Percentiles rank a stretch among this genome's conserved stretches.
phyloP scores from a whole-genome alignment of 2,329 filamentous ascomycete species.

The Penicillium sp. region DNA sequence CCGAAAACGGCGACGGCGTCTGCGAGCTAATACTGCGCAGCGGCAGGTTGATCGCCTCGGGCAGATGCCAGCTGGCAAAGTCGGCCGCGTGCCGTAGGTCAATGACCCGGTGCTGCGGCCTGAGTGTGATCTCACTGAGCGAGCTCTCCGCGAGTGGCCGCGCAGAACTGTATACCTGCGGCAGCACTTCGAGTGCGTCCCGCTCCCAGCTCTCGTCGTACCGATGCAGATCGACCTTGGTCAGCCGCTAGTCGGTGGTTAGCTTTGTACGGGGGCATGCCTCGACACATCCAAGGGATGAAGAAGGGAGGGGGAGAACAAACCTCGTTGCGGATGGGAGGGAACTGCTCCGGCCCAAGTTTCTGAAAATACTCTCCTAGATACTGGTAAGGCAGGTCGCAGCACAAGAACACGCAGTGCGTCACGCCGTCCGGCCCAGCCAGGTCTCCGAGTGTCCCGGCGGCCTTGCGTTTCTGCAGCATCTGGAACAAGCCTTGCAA shows the following conservation, averaged over 20 bases:
- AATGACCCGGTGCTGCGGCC: conserved; percentile 39
- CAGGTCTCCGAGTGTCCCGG: conserved; percentile 46
- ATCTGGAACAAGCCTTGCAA: conserved; percentile 53
- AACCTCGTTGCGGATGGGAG: conserved; percentile 49
- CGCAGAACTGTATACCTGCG: conserved; percentile 36
- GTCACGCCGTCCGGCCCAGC: conserved; percentile 47
- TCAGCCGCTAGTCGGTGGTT: conserved; percentile 40
- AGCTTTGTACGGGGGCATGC: not conserved
- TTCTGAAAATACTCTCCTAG: conserved; percentile 60
- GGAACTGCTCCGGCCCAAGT: conserved; percentile 50
- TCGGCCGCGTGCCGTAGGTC: conserved; percentile 48
- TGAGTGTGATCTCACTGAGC: conserved; percentile 25
- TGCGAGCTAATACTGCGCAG: conserved; percentile 36
- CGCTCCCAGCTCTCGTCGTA: conserved; percentile 58
- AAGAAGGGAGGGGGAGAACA: conserved; percentile 9
- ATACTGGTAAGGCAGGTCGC: conserved; percentile 63
- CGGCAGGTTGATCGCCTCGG: conserved; percentile 47
- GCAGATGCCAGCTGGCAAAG: conserved; percentile 46
- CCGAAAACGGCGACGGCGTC: conserved; percentile 48
- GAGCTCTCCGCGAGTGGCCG: conserved; percentile 19
- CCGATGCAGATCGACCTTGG: conserved; percentile 52
- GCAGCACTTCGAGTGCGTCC: conserved; percentile 41
- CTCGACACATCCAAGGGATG: no score
- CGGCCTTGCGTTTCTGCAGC: conserved; percentile 49
- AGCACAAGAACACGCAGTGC: conserved; percentile 60